Percentiles rank a stretch among this genome's conserved stretches.
phyloP scores from a whole-genome alignment of 208 protist genomes.

The Crithidia acanthocephali region DNA sequence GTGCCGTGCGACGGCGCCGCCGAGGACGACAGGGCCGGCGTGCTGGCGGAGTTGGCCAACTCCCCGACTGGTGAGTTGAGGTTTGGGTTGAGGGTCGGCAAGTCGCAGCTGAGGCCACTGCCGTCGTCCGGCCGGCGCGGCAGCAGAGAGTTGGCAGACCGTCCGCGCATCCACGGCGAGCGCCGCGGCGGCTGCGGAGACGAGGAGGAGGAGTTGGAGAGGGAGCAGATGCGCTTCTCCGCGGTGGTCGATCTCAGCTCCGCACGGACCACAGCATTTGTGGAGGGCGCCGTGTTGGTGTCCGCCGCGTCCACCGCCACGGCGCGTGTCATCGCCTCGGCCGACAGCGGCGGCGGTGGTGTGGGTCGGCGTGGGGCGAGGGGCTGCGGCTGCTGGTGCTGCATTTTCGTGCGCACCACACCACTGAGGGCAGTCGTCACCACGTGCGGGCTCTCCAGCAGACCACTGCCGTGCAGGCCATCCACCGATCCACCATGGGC shows the following conservation, averaged over 20 bases:
- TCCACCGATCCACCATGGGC: not conserved
- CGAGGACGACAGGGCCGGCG: not conserved
- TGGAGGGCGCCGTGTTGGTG: too few species aligned
- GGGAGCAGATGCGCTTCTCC: not conserved
- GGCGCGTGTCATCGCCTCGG: not conserved
- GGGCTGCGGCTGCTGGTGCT: too few species aligned
- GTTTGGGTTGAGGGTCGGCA: not conserved
- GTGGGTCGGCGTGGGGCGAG: not conserved
- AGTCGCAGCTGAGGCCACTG: not conserved
- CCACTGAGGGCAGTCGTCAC: too few species aligned
- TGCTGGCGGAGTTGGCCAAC: not conserved
- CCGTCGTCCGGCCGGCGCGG: slow-evolving; percentile 1
- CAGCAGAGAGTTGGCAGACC: not conserved
- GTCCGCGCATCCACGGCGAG: not conserved
- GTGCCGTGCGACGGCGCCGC: not conserved
- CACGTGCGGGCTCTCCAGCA: too few species aligned
- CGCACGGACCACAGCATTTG: too few species aligned
- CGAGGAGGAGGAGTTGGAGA: not conserved
- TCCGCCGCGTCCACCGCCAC: too few species aligned
- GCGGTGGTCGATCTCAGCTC: too few species aligned
- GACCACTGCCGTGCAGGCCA: not conserved
- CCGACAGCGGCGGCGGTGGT: not conserved
- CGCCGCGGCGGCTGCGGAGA: not conserved
- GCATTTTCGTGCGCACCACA: not conserved
- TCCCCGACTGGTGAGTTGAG: too few species aligned